Conservation (phyloP, 225 moss, liverwort and hornwort species). For the Sphagnum tenellum region DNA sequence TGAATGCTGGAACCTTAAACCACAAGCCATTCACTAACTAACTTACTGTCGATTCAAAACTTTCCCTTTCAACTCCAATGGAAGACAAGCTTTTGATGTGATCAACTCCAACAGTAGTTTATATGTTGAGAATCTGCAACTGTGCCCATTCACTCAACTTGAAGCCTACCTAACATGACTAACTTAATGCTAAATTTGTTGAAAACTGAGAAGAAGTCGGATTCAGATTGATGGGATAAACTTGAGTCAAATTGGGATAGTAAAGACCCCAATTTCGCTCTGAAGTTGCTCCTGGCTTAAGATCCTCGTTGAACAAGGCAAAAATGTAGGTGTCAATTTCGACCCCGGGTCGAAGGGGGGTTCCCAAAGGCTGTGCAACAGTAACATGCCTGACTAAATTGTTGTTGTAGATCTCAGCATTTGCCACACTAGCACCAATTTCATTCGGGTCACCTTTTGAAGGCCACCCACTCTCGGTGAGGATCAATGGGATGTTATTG, state of each 20-base stretch:
- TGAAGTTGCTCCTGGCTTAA: slow-evolving; percentile 42
- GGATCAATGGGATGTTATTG: slow-evolving; percentile 29
- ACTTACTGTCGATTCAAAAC: too few species aligned
- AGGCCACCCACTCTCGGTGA: slow-evolving; percentile 88
- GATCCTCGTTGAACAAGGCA: slow-evolving; percentile 67
- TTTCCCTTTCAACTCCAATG: too few species aligned
- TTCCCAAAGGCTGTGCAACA: slow-evolving; percentile 24
- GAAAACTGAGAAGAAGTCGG: too few species aligned
- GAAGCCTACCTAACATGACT: too few species aligned
- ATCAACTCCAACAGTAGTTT: too few species aligned
- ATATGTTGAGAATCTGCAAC: too few species aligned
- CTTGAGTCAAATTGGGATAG: slow-evolving; percentile 38
- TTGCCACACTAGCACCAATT: slow-evolving; percentile 23
- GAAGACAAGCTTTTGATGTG: too few species aligned
- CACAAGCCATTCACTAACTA: too few species aligned
- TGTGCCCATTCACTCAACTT: too few species aligned
- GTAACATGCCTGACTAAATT: slow-evolving; percentile 43
- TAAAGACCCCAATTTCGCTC: slow-evolving; percentile 66
- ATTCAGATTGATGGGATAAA: slow-evolving; percentile 7
- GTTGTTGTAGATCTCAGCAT: slow-evolving; percentile 39
- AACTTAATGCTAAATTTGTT: too few species aligned
- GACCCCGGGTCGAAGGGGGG: slow-evolving; percentile 44
- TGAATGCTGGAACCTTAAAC: too few species aligned
- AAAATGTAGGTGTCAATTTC: slow-evolving; percentile 45
- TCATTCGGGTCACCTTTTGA: slow-evolving; percentile 25